These are phyloP conservation scores for Xylaria scruposa DNA, from an alignment of 495 filamentous ascomycete genomes.

Conservation along the genomic window DNA sequence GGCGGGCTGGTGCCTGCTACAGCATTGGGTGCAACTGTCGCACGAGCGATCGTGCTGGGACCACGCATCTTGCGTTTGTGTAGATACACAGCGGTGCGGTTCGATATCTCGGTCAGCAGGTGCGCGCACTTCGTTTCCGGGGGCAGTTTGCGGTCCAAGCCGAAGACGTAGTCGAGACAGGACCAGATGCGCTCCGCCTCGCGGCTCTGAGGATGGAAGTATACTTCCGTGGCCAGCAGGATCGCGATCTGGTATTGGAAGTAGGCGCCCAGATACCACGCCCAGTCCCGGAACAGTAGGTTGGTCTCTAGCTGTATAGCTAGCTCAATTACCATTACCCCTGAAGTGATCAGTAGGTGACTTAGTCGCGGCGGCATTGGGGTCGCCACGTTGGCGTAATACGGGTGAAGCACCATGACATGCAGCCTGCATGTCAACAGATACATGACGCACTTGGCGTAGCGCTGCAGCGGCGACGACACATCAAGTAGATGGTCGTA, in stretches of 20 bases:
- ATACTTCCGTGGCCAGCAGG: constrained; percentile 60
- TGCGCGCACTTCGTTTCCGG: constrained; percentile 48
- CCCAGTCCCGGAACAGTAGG: constrained; percentile 57
- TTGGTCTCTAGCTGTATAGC: constrained; percentile 65
- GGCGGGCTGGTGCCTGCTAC: constrained; percentile 42
- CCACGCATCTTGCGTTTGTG: constrained; percentile 55
- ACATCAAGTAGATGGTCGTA: constrained; percentile 67
- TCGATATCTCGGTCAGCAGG: constrained; percentile 49
- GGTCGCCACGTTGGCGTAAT: constrained; percentile 61
- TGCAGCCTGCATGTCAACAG: constrained; percentile 67
- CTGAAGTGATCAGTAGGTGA: constrained; percentile 57
- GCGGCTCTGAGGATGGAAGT: constrained; percentile 60
- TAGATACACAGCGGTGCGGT: constrained; percentile 50
- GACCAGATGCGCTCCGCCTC: constrained; percentile 70
- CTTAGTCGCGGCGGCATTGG: constrained; percentile 55
- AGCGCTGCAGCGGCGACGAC: constrained; percentile 61
- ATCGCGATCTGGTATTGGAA: constrained; percentile 64
- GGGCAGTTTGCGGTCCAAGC: constrained; percentile 56
- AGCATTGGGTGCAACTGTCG: constrained; percentile 46
- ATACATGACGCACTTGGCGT: constrained; percentile 64
- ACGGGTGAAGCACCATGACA: constrained; percentile 70
- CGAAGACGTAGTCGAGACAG: constrained; percentile 74
- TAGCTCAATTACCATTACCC: constrained; percentile 63
- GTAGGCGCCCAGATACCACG: constrained; percentile 63
- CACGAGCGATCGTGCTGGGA: constrained; percentile 44